Evolutionary conservation across 202 grass and related monocot genomes (phyloP), one percentile per base, ranked within the genome.

Genomic region (Zizania palustris): DNA sequence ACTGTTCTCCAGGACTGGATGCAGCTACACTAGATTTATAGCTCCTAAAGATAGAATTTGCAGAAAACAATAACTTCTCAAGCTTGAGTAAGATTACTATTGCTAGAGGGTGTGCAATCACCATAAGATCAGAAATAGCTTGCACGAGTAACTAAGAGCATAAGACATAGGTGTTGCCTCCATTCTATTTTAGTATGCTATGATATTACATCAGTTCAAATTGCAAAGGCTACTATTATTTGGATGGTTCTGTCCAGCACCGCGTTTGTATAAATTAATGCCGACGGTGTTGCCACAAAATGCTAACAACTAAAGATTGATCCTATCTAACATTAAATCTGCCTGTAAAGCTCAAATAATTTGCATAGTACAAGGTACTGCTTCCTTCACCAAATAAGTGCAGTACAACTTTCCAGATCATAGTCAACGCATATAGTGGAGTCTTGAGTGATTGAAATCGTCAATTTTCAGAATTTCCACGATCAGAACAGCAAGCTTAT

Each of bases 141-240:
- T 70, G 65, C 0, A 38, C 37, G 20, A 11, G 12, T 54, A 71
- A 43, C 18, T 63, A 37, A 3, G 49, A 69, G 10, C 55, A 61
- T 42, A 77, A 0, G 37, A 45, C 13, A 69, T 51, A 51, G 19
- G 16, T 46, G 20, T 44, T 9, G 11, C 42, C 20, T 9, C 33
- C 58, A 65, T 56, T 49, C 46, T 39, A 50, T 68, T 58, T 20
- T 69, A 71, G 53, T 9, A 46, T n/a, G n/a, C 63, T 75, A 67
- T 72, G 49, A 82, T 48, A 74, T 22, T 55, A 49, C 62, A 22
- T 37, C 45, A 77, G 45, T 70, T 22, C 73, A 71, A 69, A 83
- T 65, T 69, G 45, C 36, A 55, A 84, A 65, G 36, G 63, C 71
- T 38, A 13, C 11, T 45, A 21, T 9, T 68, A 35, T 63, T 60